phyloP scores from a whole-genome alignment of 2,329 filamentous ascomycete species.

The Coniochaeta sp. region DNA sequence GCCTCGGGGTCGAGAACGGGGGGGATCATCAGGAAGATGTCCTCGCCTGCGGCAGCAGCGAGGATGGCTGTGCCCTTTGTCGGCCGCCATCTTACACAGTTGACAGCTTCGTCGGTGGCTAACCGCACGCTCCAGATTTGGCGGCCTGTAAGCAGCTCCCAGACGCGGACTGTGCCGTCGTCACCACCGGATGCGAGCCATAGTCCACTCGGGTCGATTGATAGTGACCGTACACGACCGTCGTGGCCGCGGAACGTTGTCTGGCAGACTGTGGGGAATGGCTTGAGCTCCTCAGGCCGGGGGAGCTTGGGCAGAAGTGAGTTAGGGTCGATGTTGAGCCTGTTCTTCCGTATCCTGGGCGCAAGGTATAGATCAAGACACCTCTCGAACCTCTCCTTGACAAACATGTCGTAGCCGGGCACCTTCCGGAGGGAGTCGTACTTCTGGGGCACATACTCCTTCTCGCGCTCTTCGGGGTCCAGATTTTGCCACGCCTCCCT shows the following conservation, averaged over 20 bases:
- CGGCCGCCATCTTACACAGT: slow-evolving; percentile 84
- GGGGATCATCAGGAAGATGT: slow-evolving; percentile 77
- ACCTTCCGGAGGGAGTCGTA: slow-evolving; percentile 83
- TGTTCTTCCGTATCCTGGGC: slow-evolving; percentile 83
- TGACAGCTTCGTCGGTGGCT: slow-evolving; percentile 70
- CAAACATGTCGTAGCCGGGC: slow-evolving; percentile 79
- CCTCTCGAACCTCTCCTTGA: slow-evolving; percentile 94
- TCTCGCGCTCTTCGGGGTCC: slow-evolving; percentile 86
- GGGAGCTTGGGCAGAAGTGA: slow-evolving; percentile 89
- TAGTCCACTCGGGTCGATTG: slow-evolving; percentile 76
- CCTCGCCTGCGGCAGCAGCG: slow-evolving; percentile 76
- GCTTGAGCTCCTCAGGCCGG: slow-evolving; percentile 84
- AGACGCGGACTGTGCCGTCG: slow-evolving; percentile 85
- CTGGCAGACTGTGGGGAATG: slow-evolving; percentile 86
- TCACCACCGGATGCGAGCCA: slow-evolving; percentile 91
- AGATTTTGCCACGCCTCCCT: slow-evolving; percentile 75
- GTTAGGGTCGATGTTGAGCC: slow-evolving; percentile 92
- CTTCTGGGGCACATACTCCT: slow-evolving; percentile 76
- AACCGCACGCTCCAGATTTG: slow-evolving; percentile 81
- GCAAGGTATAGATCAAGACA: slow-evolving; percentile 94
- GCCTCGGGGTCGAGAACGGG: slow-evolving; percentile 63
- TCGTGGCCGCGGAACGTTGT: slow-evolving; percentile 84
- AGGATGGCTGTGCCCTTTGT: slow-evolving; percentile 73
- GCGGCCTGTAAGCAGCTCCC: slow-evolving; percentile 79
- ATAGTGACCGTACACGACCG: slow-evolving; percentile 76